Evolutionary conservation across 2,329 filamentous ascomycete genomes (phyloP).

Genomic region (Penicillium brasilianum): DNA sequence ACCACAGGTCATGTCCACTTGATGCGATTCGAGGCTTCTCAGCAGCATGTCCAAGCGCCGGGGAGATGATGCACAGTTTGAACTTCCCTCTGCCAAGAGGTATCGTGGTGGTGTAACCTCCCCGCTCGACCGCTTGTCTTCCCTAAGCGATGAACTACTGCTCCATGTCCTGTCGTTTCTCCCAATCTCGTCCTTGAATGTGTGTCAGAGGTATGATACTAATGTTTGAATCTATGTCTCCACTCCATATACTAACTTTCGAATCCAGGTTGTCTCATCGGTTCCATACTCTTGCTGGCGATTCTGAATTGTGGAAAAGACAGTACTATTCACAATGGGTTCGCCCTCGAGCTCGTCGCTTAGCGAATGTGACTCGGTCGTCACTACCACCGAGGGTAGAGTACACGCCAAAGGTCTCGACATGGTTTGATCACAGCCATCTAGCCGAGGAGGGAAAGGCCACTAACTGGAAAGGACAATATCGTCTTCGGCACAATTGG

Average conservation of each 20-base stretch:
- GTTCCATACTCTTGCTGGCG: conserved; percentile 72
- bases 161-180: conserved; percentile 81
- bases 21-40: background rate
- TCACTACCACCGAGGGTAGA: conserved; percentile 46
- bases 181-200: conserved; percentile 69
- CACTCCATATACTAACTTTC: conserved; percentile 7
- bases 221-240: conserved; percentile 3
- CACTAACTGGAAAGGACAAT: conserved; percentile 86
- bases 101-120: conserved; percentile 35
- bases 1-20: background rate
- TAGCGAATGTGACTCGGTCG: conserved; percentile 67
- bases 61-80: conserved; percentile 23
- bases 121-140: conserved; percentile 66
- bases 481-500: conserved; percentile 91
- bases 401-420: conserved; percentile 62
- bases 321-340: conserved; percentile 90
- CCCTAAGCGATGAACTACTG: conserved; percentile 84
- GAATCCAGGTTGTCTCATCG: conserved; percentile 63
- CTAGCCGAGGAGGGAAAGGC: conserved; percentile 56
- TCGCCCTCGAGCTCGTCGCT: conserved; percentile 74
- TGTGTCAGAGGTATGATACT: conserved; percentile 61
- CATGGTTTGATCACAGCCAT: conserved; percentile 66
- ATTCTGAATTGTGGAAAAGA: conserved; percentile 88
- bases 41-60: conserved; percentile 43
- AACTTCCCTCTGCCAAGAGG: conserved; percentile 51